phyloP scores from a whole-genome alignment of 768 basidiomycete genomes.

The Postia placenta region DNA sequence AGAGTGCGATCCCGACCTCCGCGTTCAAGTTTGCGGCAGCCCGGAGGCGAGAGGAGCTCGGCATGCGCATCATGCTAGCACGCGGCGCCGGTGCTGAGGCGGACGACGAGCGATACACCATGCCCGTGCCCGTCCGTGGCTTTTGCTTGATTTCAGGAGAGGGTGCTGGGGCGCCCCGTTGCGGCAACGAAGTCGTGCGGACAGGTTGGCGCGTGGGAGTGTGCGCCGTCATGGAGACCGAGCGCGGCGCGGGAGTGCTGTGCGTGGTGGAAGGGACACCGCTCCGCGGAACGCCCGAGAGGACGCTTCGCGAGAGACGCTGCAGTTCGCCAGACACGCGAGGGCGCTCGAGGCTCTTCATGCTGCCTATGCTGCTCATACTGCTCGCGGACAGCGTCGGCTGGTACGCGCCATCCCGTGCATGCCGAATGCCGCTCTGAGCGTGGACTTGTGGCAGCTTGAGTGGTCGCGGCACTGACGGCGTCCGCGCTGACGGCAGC shows the following conservation, averaged over 20 bases:
- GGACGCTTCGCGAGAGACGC: background rate
- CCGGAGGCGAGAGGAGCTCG: slow-evolving; percentile 14
- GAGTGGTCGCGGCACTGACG: background rate
- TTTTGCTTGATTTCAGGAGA: slow-evolving; percentile 23
- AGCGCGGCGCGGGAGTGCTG: background rate
- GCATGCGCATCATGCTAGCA: slow-evolving; percentile 18
- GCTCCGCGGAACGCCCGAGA: background rate
- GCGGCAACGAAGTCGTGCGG: background rate
- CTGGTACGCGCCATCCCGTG: background rate
- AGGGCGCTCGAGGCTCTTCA: background rate
- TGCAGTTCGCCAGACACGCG: background rate
- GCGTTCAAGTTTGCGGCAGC: slow-evolving; percentile 7
- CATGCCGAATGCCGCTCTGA: background rate
- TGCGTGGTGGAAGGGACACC: background rate
- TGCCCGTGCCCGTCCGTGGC: slow-evolving; percentile 65
- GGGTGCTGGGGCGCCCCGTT: background rate
- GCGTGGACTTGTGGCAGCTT: background rate
- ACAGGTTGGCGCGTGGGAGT: background rate
- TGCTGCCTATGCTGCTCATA: background rate
- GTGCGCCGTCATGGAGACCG: background rate
- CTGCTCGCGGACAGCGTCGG: background rate
- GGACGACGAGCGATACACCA: slow-evolving; percentile 47
- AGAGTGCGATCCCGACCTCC: slow-evolving; percentile 13
- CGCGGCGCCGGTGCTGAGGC: slow-evolving; percentile 8
- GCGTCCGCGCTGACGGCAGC: background rate